These are phyloP conservation scores for Sugiyamaella xylanicola DNA, from an alignment of 1,139 yeast genomes.

Conservation along the genomic window DNA sequence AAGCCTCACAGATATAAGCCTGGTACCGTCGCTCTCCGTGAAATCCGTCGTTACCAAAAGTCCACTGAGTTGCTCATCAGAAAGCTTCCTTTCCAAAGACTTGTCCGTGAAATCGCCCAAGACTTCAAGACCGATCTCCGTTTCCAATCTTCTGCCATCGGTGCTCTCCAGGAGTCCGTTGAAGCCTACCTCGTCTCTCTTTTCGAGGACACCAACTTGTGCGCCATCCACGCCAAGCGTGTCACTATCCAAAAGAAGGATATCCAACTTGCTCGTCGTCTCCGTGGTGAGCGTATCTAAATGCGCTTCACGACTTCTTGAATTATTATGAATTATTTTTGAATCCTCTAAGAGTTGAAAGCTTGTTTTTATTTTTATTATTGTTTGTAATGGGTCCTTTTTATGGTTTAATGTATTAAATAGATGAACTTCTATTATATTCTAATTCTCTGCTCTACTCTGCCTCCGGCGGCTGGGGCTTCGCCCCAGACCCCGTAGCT, in stretches of 20 bases:
- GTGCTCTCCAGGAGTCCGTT: constrained; percentile 98
- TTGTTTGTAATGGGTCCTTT: constrained; percentile 18
- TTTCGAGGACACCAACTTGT: constrained; percentile 96
- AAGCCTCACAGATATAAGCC: constrained; percentile 99
- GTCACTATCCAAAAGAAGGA: constrained; percentile 99
- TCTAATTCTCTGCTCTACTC: not conserved
- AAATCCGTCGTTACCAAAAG: constrained; percentile 98
- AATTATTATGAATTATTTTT: constrained; percentile 5
- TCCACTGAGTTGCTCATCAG: constrained; percentile 95
- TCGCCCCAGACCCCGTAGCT: not conserved
- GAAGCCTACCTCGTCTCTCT: constrained; percentile 93
- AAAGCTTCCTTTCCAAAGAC: constrained; percentile 98
- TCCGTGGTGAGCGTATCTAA: constrained; percentile 73
- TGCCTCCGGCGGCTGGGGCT: constrained; percentile 4
- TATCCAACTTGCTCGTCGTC: constrained; percentile 98
- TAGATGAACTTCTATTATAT: constrained; percentile 11
- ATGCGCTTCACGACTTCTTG: not conserved
- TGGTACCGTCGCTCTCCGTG: constrained; percentile 99
- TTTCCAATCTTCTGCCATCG: constrained; percentile 98
- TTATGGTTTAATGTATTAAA: constrained; percentile 18
- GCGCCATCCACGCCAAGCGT: constrained; percentile 99
- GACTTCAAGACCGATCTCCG: constrained; percentile 97
- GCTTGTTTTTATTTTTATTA: constrained; percentile 11
- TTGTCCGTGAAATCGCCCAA: constrained; percentile 97
- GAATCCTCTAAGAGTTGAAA: not conserved